Conservation (phyloP, 1,139 yeast species). For the Blastobotrys serpentis region DNA sequence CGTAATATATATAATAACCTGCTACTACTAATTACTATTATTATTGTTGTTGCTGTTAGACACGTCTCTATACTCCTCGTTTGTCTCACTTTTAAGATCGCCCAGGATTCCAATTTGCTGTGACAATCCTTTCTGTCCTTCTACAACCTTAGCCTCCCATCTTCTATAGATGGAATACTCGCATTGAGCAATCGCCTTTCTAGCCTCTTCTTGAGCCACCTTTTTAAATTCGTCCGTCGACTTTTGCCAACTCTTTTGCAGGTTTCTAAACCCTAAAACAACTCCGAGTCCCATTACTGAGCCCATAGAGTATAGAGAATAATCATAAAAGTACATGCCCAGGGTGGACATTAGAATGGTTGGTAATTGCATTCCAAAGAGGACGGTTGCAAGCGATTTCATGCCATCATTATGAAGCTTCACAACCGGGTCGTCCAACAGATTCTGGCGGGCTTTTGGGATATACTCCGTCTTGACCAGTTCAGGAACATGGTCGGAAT, state of each 20-base stretch:
- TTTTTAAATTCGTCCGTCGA: conserved; percentile 30
- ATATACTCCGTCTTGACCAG: conserved; percentile 13
- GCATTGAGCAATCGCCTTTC: conserved; percentile 22
- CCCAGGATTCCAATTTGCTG: conserved; percentile 27
- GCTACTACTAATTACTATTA: neutral
- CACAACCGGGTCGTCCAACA: conserved; percentile 24
- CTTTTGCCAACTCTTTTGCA: conserved; percentile 40
- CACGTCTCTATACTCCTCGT: conserved; percentile 10
- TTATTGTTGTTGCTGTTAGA: no score
- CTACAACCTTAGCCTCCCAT: conserved; percentile 37
- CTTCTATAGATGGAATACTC: conserved; percentile 32
- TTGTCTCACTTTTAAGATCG: conserved; percentile 20
- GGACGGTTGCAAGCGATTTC: conserved; percentile 29
- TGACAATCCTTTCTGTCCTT: conserved; percentile 28
- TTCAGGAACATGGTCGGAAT: neutral
- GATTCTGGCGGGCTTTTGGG: conserved; percentile 14
- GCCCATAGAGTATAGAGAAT: conserved; percentile 38
- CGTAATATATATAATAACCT: no score
- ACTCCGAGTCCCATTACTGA: conserved; percentile 41
- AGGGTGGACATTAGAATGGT: conserved; percentile 34
- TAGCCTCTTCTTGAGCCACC: conserved; percentile 32
- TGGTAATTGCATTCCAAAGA: conserved; percentile 41
- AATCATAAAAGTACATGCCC: conserved; percentile 36
- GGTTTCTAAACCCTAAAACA: conserved; percentile 38
- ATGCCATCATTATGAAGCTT: conserved; percentile 35